These are phyloP conservation scores for Allomyces macrogynus DNA, from an alignment of 192 early-diverging fungal species.

Conservation along the genomic window DNA sequence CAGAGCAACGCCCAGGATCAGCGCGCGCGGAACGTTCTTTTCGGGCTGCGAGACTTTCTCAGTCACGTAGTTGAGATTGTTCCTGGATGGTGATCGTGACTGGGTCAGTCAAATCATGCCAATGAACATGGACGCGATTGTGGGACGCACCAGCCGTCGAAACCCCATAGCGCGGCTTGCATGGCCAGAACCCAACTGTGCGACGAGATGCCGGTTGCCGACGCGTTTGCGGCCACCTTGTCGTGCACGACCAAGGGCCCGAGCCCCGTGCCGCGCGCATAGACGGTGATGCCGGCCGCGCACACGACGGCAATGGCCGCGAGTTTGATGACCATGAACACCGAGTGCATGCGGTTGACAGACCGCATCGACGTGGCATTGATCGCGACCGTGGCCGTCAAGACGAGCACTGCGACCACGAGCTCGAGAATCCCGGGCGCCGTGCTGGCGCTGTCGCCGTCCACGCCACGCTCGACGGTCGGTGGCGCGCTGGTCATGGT, in stretches of 20 bases:
- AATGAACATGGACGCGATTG: neutral
- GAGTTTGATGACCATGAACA: neutral
- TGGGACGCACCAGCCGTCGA: neutral
- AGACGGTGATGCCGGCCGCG: neutral
- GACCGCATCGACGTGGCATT: neutral
- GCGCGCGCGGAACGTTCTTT: conserved; percentile 19
- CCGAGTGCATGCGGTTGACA: neutral
- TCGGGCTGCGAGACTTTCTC: conserved; percentile 23
- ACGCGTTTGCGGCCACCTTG: no score
- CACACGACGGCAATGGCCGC: neutral
- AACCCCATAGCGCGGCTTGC: neutral
- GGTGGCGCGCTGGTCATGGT: neutral
- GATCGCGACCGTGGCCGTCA: neutral
- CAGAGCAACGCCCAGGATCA: conserved; percentile 15
- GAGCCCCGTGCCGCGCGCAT: neutral
- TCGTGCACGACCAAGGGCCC: neutral
- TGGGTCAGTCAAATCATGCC: neutral
- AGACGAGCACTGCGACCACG: neutral
- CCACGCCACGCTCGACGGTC: neutral
- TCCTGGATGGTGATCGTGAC: conserved; percentile 8
- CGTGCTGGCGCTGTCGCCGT: neutral
- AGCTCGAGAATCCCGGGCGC: neutral
- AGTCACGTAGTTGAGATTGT: conserved; percentile 26
- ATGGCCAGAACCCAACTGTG: neutral
- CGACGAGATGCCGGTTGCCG: no score